These are phyloP conservation scores for Geosmithia putterillii DNA, from an alignment of 2,329 filamentous ascomycete genomes.

Conservation along the genomic window DNA sequence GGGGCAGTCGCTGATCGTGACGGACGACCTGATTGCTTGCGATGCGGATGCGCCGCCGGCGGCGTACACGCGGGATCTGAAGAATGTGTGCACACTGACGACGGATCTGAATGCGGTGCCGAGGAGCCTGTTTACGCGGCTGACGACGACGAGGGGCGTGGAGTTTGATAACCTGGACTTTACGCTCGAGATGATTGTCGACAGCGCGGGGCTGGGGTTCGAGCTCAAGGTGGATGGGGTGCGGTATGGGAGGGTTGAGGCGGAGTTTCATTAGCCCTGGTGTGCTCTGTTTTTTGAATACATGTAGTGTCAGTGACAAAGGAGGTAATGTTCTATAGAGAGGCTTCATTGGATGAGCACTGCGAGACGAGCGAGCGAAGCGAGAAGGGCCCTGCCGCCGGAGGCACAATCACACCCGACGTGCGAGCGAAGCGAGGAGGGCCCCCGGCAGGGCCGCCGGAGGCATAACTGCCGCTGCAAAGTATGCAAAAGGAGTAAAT, in stretches of 20 bases:
- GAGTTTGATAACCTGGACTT: constrained; percentile 78
- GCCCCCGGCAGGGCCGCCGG: too few relatives aligned
- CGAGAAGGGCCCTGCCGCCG: too few relatives aligned
- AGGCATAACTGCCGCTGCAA: too few relatives aligned
- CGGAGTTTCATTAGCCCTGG: constrained; percentile 53
- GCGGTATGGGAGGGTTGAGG: constrained; percentile 64
- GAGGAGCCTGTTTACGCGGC: constrained; percentile 56
- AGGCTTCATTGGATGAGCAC: too few relatives aligned
- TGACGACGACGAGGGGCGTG: constrained; percentile 68
- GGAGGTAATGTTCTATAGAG: too few relatives aligned
- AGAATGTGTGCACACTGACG: constrained; percentile 68
- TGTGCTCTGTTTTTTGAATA: too few relatives aligned
- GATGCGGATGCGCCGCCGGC: constrained; percentile 54
- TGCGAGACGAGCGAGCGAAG: too few relatives aligned
- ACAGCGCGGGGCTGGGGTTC: constrained; percentile 64
- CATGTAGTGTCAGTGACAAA: too few relatives aligned
- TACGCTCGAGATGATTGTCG: constrained; percentile 71
- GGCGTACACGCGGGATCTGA: constrained; percentile 47
- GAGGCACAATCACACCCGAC: too few relatives aligned
- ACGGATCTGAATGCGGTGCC: constrained; percentile 69
- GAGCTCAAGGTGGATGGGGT: constrained; percentile 70
- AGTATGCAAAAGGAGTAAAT: too few relatives aligned
- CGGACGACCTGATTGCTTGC: constrained; percentile 69
- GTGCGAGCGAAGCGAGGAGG: too few relatives aligned
- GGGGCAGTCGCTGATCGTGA: constrained; percentile 63